Evolutionary conservation across 257 asterid genomes (phyloP).

Genomic region (Solanum megistacrolobum): DNA sequence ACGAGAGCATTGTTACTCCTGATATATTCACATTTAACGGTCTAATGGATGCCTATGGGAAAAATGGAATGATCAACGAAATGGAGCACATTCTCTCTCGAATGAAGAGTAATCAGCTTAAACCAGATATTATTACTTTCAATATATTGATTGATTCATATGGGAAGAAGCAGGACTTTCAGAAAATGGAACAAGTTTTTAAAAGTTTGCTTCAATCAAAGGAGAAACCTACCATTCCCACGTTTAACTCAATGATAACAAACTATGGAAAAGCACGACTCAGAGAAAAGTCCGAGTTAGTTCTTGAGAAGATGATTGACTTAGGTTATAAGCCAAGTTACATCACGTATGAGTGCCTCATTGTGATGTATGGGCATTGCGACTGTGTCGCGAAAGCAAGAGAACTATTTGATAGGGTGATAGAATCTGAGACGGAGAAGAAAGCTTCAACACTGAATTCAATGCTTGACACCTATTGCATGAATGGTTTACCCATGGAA

Average conservation of each 20-base stretch:
- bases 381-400: constrained; percentile 69
- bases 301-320: constrained; percentile 50
- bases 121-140: constrained; percentile 75
- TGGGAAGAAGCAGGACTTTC: constrained; percentile 86
- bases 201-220: constrained; percentile 68
- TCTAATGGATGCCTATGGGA: constrained; percentile 97
- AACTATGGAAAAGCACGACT: constrained; percentile 91
- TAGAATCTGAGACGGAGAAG: constrained; percentile 49
- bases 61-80: constrained; percentile 71
- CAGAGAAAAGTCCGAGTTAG: constrained; percentile 61
- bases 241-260: constrained; percentile 89
- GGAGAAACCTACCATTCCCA: constrained; percentile 74
- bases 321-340: constrained; percentile 79
- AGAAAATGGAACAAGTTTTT: constrained; percentile 92
- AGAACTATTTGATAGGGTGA: constrained; percentile 53
- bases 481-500: constrained; percentile 65
- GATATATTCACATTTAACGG: constrained; percentile 88
- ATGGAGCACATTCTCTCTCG: constrained; percentile 71
- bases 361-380: constrained; percentile 75
- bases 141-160: constrained; percentile 79
- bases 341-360: constrained; percentile 74
- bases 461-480: constrained; percentile 85
- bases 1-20: constrained; percentile 52
- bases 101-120: constrained; percentile 70
- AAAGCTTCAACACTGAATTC: constrained; percentile 76